A percentile compares a stretch with the other conserved stretches of the same genome.
Evolutionary conservation across 305 asterid genomes (phyloP).

Genomic region (Ilex paraguariensis): DNA sequence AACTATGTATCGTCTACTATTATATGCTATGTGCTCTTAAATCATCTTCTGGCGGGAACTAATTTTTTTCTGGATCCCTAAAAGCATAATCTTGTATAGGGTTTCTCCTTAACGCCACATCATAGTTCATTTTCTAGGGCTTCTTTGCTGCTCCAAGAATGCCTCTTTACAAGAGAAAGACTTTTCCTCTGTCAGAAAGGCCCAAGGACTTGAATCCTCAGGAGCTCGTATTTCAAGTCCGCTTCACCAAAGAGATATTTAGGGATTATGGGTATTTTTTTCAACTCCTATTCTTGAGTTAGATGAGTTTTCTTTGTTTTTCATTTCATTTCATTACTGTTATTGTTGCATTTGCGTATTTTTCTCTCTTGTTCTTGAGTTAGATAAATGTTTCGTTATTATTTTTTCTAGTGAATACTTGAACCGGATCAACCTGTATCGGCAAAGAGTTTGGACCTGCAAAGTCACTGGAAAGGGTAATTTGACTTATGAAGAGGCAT

Average conservation of each 20-base stretch:
- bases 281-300: no score
- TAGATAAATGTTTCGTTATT: no score
- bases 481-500: slow-evolving; percentile 90
- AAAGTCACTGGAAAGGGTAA: slow-evolving; percentile 78
- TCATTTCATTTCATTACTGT: no score
- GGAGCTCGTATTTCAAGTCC: slow-evolving; percentile 74
- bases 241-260: slow-evolving; percentile 86
- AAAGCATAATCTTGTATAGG: slow-evolving; percentile 1
- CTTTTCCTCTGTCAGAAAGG: slow-evolving; percentile 52
- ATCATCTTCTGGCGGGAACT: slow-evolving; percentile 42
- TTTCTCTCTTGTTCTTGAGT: no score
- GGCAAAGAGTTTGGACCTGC: slow-evolving; percentile 85
- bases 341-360: neutral
- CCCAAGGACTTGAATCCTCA: slow-evolving; percentile 78
- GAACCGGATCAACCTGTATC: slow-evolving; percentile 67
- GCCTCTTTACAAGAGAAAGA: slow-evolving; percentile 81
- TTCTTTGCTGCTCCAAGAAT: slow-evolving; percentile 34
- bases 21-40: slow-evolving; percentile 5
- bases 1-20: slow-evolving; percentile 11
- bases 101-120: neutral
- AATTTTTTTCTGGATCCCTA: slow-evolving; percentile 2
- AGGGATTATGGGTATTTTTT: slow-evolving; percentile 56
- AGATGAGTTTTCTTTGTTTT: neutral
- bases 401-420: slow-evolving; percentile 55
- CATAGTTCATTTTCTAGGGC: slow-evolving; percentile 7